Evolutionary conservation across 1,139 yeast genomes (phyloP).

Genomic region (Pichia sp.): DNA sequence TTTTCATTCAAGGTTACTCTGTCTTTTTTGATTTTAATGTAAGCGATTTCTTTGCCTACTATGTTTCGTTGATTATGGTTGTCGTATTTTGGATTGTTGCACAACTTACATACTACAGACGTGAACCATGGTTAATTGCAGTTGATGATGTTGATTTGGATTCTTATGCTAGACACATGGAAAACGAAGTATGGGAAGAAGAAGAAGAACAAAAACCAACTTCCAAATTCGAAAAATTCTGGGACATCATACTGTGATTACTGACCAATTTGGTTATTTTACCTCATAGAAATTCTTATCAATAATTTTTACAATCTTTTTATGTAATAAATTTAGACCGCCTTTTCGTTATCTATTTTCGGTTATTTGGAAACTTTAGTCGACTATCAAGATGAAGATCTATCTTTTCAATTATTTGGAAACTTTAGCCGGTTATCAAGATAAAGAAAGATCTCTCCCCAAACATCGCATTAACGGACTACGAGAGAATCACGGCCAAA

Average conservation of each 20-base stretch:
- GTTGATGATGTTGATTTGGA: slow-evolving; percentile 40
- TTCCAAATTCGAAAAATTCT: slow-evolving; percentile 22
- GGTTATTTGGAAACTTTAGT: too few relatives aligned
- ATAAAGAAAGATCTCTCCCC: too few relatives aligned
- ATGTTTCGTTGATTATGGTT: slow-evolving; percentile 56
- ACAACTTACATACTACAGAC: slow-evolving; percentile 35
- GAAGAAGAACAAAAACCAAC: slow-evolving; percentile 5
- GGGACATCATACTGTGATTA: slow-evolving; percentile 42
- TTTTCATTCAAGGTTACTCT: slow-evolving; percentile 65
- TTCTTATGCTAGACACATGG: slow-evolving; percentile 17
- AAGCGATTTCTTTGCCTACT: slow-evolving; percentile 57
- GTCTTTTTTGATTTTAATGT: slow-evolving; percentile 54
- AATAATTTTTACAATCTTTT: too few relatives aligned
- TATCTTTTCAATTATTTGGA: too few relatives aligned
- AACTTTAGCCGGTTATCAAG: too few relatives aligned
- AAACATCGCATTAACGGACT: too few relatives aligned
- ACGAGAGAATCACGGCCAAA: too few relatives aligned
- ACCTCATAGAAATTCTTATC: too few relatives aligned
- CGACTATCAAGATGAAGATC: too few relatives aligned
- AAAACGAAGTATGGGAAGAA: slow-evolving; percentile 24
- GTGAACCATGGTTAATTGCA: slow-evolving; percentile 36
- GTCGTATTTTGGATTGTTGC: slow-evolving; percentile 43
- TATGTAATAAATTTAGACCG: too few relatives aligned
- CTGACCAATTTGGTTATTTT: too few relatives aligned
- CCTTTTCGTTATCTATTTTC: too few relatives aligned